These are phyloP conservation scores for Inga laurina DNA, from an alignment of 306 rosid genomes.

Conservation along the genomic window DNA sequence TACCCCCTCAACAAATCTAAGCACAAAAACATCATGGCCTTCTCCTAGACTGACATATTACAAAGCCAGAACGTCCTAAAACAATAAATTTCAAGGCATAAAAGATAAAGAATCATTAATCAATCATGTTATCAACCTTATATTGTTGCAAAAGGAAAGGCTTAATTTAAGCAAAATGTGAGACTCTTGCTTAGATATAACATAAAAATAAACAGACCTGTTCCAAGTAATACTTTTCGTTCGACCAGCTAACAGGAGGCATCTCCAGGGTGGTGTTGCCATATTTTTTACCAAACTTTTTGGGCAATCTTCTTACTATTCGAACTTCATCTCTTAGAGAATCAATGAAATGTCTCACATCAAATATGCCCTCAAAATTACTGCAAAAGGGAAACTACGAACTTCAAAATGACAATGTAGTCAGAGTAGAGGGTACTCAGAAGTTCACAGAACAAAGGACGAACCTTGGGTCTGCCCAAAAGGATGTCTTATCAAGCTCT, in stretches of 20 bases:
- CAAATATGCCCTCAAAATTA: conserved; percentile 90
- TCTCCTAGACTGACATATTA: conserved; percentile 6
- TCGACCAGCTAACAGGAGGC: conserved; percentile 99
- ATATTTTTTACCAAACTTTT: conserved; percentile 60
- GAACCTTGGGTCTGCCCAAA: conserved; percentile 99
- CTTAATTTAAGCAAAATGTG: not conserved
- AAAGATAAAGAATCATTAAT: conserved; percentile 9
- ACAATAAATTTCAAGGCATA: not conserved
- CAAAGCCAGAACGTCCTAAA: not conserved
- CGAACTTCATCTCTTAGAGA: conserved; percentile 91
- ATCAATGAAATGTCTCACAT: conserved; percentile 83
- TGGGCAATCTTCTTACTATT: conserved; percentile 90
- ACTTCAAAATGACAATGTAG: conserved; percentile 37
- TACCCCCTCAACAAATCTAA: conserved; percentile 4
- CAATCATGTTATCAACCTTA: too few species aligned
- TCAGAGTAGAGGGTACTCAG: conserved; percentile 20
- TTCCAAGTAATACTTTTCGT: conserved; percentile 76
- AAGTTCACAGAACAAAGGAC: conserved; percentile 31
- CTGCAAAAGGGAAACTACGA: conserved; percentile 53
- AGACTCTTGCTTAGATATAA: not conserved
- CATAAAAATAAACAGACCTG: conserved; percentile 62
- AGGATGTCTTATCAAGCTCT: conserved; percentile 93
- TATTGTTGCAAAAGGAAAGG: not conserved
- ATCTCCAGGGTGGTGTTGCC: conserved; percentile 60
- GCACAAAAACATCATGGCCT: not conserved